Evolutionary conservation across 2,329 filamentous ascomycete genomes (phyloP).

Genomic region (Arthroderma sp.): DNA sequence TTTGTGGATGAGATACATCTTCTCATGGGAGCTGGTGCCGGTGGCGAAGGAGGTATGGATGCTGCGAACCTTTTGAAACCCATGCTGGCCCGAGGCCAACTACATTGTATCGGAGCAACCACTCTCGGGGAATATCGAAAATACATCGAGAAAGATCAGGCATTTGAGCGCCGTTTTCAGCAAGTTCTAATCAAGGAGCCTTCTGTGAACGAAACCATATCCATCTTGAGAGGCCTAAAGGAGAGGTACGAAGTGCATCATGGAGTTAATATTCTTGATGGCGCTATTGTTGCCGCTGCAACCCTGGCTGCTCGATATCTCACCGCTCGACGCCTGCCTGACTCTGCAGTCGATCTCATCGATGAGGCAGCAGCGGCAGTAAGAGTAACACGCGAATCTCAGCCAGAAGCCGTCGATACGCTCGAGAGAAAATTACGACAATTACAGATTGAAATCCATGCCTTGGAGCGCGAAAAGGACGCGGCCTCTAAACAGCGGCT

Average conservation of each 20-base stretch:
- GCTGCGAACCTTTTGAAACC: constrained; percentile 95
- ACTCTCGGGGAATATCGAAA: constrained; percentile 93
- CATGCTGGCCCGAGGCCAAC: constrained; percentile 89
- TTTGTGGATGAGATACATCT: constrained; percentile 99
- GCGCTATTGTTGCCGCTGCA: constrained; percentile 81
- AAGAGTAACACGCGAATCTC: constrained; percentile 84
- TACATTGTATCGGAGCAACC: constrained; percentile 96
- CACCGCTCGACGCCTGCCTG: constrained; percentile 76
- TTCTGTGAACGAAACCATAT: constrained; percentile 75
- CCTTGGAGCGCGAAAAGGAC: constrained; percentile 84
- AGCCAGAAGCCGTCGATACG: constrained; percentile 89
- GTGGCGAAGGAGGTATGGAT: constrained; percentile 96
- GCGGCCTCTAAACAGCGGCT: constrained; percentile 79
- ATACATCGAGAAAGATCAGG: constrained; percentile 97
- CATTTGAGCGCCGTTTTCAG: constrained; percentile 96
- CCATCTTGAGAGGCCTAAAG: constrained; percentile 95
- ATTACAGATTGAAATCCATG: constrained; percentile 94
- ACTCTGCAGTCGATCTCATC: constrained; percentile 91
- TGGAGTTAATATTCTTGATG: constrained; percentile 90
- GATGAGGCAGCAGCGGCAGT: constrained; percentile 97
- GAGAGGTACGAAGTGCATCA: constrained; percentile 98
- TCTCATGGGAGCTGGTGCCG: constrained; percentile 91
- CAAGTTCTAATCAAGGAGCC: constrained; percentile 97
- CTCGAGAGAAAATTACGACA: constrained; percentile 82
- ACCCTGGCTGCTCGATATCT: constrained; percentile 87